phyloP scores from a whole-genome alignment of 2,329 filamentous ascomycete species.

The Pseudogymnoascus sp. region DNA sequence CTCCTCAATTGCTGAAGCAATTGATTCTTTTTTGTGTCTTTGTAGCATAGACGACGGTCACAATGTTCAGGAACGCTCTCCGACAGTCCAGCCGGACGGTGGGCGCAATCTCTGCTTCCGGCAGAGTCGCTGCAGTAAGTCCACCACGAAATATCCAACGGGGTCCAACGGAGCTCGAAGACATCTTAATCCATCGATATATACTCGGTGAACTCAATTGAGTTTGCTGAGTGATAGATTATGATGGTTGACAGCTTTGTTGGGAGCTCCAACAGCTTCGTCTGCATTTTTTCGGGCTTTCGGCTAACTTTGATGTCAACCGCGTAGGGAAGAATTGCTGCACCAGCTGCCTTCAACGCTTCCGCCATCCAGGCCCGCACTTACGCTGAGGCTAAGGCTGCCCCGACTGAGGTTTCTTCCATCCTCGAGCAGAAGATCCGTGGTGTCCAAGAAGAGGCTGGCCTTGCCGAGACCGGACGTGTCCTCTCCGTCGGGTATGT shows the following conservation, averaged over 20 bases:
- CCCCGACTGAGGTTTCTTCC: slow-evolving; percentile 96
- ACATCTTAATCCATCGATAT: slow-evolving; percentile 26
- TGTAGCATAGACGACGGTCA: slow-evolving; percentile 47
- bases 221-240: slow-evolving; percentile 20
- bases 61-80: slow-evolving; percentile 98
- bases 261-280: slow-evolving; percentile 27
- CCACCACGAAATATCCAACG: slow-evolving; percentile 34
- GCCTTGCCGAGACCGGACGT: slow-evolving; percentile 95
- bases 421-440: slow-evolving; percentile 99
- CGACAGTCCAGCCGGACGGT: slow-evolving; percentile 93
- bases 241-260: slow-evolving; percentile 33
- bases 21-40: slow-evolving; percentile 48
- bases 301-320: slow-evolving; percentile 47
- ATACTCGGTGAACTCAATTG: slow-evolving; percentile 34
- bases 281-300: slow-evolving; percentile 36
- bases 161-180: slow-evolving; percentile 32
- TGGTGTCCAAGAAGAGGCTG: slow-evolving; percentile 93
- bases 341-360: slow-evolving; percentile 68
- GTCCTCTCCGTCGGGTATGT: slow-evolving; percentile 98
- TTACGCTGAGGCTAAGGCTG: slow-evolving; percentile 92
- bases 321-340: slow-evolving; percentile 73
- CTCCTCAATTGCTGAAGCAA: slow-evolving; percentile 59
- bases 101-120: slow-evolving; percentile 83
- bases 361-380: slow-evolving; percentile 66
- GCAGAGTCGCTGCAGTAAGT: slow-evolving; percentile 94